Percentiles rank a stretch among this genome's conserved stretches.
phyloP scores from a whole-genome alignment of 75 land plant genomes.

The Sequoia sempervirens region DNA sequence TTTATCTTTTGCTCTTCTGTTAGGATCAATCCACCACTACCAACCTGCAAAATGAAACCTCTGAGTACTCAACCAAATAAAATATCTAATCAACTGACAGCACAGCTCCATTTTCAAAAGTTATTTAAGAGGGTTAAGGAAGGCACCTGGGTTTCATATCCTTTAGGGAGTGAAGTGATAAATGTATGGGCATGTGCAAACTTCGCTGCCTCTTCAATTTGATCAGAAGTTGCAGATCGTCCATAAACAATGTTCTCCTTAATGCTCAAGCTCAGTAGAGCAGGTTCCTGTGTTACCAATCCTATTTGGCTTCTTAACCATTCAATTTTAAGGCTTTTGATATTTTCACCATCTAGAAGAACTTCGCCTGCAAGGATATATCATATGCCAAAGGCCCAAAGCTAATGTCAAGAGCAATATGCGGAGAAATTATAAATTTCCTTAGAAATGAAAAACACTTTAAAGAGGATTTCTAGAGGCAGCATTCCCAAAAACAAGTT shows the following conservation, averaged over 20 bases:
- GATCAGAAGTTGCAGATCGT: slow-evolving; percentile 75
- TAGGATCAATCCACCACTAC: slow-evolving; percentile 61
- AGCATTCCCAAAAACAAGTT: slow-evolving; percentile 3
- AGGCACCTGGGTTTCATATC: slow-evolving; percentile 88
- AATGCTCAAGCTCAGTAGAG: slow-evolving; percentile 80
- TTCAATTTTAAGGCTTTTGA: slow-evolving; percentile 73
- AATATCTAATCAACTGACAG: not conserved
- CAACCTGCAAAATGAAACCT: slow-evolving; percentile 55
- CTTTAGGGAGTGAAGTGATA: slow-evolving; percentile 88
- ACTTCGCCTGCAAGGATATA: slow-evolving; percentile 87
- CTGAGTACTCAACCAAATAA: slow-evolving; percentile 5
- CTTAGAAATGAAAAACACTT: not conserved
- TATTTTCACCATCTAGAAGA: slow-evolving; percentile 94
- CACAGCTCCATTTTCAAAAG: not conserved
- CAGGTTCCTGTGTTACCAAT: slow-evolving; percentile 96
- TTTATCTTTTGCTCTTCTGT: slow-evolving; percentile 96
- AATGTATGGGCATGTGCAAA: slow-evolving; percentile 99
- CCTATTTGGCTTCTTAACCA: slow-evolving; percentile 99
- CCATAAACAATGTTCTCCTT: slow-evolving; percentile 97
- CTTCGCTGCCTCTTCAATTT: slow-evolving; percentile 99
- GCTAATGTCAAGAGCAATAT: not conserved
- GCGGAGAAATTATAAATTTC: not conserved
- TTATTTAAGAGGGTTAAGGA: not conserved
- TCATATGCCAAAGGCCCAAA: not conserved
- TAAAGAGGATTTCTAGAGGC: not conserved